A percentile compares a stretch with the other conserved stretches of the same genome.
phyloP scores from a whole-genome alignment of 495 filamentous ascomycete genomes.

The Aspergillus leporis region DNA sequence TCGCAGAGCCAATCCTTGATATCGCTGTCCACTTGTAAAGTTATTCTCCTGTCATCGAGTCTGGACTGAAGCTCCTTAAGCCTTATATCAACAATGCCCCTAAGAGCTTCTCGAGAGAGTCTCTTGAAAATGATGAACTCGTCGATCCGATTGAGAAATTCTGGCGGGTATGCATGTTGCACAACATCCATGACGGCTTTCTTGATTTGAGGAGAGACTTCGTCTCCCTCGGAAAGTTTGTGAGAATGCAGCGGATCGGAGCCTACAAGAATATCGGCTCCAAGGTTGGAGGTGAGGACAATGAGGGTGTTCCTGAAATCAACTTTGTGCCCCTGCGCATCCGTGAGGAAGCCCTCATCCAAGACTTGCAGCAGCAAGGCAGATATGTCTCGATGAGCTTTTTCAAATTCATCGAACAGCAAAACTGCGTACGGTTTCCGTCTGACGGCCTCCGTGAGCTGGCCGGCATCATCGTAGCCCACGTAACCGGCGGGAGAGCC shows the following conservation, averaged over 20 bases:
- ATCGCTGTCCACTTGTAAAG: slow-evolving; percentile 64
- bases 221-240: slow-evolving; percentile 57
- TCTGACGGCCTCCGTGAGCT: slow-evolving; percentile 92
- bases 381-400: slow-evolving; percentile 93
- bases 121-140: slow-evolving; percentile 95
- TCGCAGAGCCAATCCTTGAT: slow-evolving; percentile 85
- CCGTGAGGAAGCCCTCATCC: slow-evolving; percentile 94
- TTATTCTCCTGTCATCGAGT: slow-evolving; percentile 85
- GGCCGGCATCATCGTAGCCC: slow-evolving; percentile 95
- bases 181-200: slow-evolving; percentile 89
- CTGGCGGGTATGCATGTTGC: slow-evolving; percentile 72
- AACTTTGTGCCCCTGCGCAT: slow-evolving; percentile 92
- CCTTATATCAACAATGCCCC: slow-evolving; percentile 93
- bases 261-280: slow-evolving; percentile 49
- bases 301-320: slow-evolving; percentile 97
- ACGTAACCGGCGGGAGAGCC: slow-evolving; percentile 92
- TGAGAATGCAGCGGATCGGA: slow-evolving; percentile 40
- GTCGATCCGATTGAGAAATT: slow-evolving; percentile 95
- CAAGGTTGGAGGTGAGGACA: slow-evolving; percentile 92
- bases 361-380: slow-evolving; percentile 92
- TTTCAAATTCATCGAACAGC: slow-evolving; percentile 96
- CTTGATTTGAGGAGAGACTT: slow-evolving; percentile 70
- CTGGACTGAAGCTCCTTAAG: slow-evolving; percentile 79
- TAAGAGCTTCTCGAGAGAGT: slow-evolving; percentile 71
- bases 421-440: slow-evolving; percentile 95